phyloP scores from a whole-genome alignment of 495 filamentous ascomycete species.

The Eremomyces bilateralis region DNA sequence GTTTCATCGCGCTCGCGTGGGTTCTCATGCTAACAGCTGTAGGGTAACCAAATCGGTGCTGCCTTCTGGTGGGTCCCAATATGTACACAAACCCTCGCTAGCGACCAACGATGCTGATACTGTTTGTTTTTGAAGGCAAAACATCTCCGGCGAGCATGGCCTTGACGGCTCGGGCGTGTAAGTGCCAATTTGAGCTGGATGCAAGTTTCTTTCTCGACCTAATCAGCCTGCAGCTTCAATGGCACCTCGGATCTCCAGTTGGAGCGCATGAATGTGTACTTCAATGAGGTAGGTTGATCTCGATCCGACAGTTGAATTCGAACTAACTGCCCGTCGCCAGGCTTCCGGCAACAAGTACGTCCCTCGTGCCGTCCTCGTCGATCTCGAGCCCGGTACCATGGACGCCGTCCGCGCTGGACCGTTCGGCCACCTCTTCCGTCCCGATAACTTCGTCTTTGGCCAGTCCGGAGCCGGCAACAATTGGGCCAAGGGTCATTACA shows the following conservation, averaged over 20 bases:
- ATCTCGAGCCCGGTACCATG: constrained; percentile 98
- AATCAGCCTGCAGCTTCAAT: constrained; percentile 48
- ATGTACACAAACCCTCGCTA: constrained; percentile 6
- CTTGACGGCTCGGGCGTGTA: constrained; percentile 89
- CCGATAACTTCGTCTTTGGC: constrained; percentile 99
- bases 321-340: constrained; percentile 24
- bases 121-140: constrained; percentile 67
- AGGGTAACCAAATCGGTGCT: constrained; percentile 99
- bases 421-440: constrained; percentile 98
- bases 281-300: constrained; percentile 67
- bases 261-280: constrained; percentile 99
- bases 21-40: constrained; percentile 18
- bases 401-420: constrained; percentile 97
- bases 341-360: constrained; percentile 96
- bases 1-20: constrained; percentile 15
- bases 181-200: constrained; percentile 18
- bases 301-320: background rate
- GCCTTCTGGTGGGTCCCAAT: constrained; percentile 67
- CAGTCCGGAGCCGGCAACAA: constrained; percentile 99
- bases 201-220: constrained; percentile 7
- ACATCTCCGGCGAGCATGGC: constrained; percentile 95
- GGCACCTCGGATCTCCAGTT: constrained; percentile 96
- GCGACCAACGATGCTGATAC: constrained; percentile 18
- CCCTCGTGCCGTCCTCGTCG: constrained; percentile 96
- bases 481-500: constrained; percentile 99